Evolutionary conservation across 176 grass and related monocot genomes (phyloP).

Genomic region (Cenchrus fungigraminus): DNA sequence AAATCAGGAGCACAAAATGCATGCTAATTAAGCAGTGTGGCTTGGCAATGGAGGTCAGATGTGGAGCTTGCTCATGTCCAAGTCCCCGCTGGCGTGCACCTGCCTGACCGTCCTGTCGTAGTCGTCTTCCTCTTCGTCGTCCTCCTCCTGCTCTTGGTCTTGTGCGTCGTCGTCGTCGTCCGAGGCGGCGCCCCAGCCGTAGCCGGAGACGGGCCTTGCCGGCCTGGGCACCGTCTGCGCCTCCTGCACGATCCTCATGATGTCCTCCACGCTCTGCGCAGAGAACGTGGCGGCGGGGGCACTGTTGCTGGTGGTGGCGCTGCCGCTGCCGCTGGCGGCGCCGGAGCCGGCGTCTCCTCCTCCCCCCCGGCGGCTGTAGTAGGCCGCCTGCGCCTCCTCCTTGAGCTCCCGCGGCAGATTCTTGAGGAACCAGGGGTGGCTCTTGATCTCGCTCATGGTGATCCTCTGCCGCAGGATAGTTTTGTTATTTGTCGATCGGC

Average conservation of each 20-base stretch:
- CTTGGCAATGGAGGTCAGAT: constrained; percentile 47
- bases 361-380: constrained; percentile 48
- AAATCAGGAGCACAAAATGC: background rate
- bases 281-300: constrained; percentile 34
- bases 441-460: constrained; percentile 80
- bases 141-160: constrained; percentile 17
- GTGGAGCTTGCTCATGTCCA: constrained; percentile 55
- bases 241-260: constrained; percentile 76
- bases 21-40: constrained; percentile 19
- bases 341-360: background rate
- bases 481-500: too few relatives aligned
- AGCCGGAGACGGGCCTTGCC: constrained; percentile 49
- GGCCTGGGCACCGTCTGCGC: constrained; percentile 61
- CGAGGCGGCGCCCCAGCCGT: constrained; percentile 47
- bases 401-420: constrained; percentile 87
- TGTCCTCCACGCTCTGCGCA: constrained; percentile 74
- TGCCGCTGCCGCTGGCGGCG: too few relatives aligned
- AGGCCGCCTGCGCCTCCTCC: constrained; percentile 67
- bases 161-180: constrained; percentile 15
- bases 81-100: constrained; percentile 77
- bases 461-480: constrained; percentile 51
- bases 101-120: constrained; percentile 72
- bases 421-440: constrained; percentile 84
- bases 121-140: constrained; percentile 56
- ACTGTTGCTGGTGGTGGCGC: too few relatives aligned